A percentile compares a stretch with the other conserved stretches of the same genome.
Evolutionary conservation across 768 basidiomycete genomes (phyloP).

Genomic region (Tylopilus subfusipes): DNA sequence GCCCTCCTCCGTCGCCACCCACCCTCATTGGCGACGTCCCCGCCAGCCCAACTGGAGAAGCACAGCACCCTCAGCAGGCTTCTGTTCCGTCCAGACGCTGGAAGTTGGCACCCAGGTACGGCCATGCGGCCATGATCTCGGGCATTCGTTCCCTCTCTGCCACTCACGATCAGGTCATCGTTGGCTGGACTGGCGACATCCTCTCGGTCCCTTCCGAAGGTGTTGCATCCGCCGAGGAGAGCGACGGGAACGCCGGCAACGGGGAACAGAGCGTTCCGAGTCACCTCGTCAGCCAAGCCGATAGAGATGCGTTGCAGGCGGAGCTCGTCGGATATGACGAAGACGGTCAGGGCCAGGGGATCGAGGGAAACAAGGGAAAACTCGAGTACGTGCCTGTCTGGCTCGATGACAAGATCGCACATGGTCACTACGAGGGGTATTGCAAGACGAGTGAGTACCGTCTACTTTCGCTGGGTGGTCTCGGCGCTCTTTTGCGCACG

Average conservation of each 20-base stretch:
- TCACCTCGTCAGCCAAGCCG: constrained; percentile 52
- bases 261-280: constrained; percentile 42
- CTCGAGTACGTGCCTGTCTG: constrained; percentile 86
- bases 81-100: constrained; percentile 43
- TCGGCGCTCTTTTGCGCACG: not conserved
- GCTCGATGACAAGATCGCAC: constrained; percentile 84
- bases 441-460: constrained; percentile 91
- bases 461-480: not conserved
- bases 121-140: constrained; percentile 93
- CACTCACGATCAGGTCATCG: constrained; percentile 85
- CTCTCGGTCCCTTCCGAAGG: constrained; percentile 41
- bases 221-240: constrained; percentile 27
- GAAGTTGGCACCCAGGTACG: constrained; percentile 76
- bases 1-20: constrained; percentile 80
- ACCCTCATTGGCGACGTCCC: constrained; percentile 48
- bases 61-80: constrained; percentile 1
- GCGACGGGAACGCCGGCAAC: not conserved
- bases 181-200: constrained; percentile 95
- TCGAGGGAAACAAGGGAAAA: constrained; percentile 41
- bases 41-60: constrained; percentile 28
- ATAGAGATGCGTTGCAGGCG: constrained; percentile 62
- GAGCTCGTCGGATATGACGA: constrained; percentile 57
- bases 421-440: constrained; percentile 95
- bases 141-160: constrained; percentile 82
- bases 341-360: constrained; percentile 44